These are phyloP conservation scores for Fusarium protoensiforme DNA, from an alignment of 2,329 filamentous ascomycete species.

Conservation along the genomic window DNA sequence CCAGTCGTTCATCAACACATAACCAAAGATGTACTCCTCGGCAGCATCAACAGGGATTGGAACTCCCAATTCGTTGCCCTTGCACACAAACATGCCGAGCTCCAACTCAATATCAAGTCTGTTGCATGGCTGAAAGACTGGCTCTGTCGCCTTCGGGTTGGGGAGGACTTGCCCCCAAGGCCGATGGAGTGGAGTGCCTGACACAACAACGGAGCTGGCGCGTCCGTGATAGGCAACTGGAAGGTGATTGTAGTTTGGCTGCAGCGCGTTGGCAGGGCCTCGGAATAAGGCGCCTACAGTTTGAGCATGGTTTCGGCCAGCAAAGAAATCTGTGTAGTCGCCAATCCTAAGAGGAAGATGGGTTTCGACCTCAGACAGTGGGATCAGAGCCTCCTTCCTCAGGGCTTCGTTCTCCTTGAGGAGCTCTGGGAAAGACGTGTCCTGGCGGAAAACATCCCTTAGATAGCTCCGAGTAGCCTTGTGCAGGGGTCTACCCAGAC, in stretches of 20 bases:
- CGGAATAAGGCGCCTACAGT: slow-evolving; percentile 76
- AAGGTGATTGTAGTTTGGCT: slow-evolving; percentile 84
- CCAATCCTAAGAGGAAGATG: slow-evolving; percentile 82
- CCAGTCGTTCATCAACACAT: slow-evolving; percentile 74
- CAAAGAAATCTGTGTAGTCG: slow-evolving; percentile 89
- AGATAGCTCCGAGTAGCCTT: slow-evolving; percentile 76
- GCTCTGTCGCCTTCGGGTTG: slow-evolving; percentile 55
- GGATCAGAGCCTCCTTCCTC: slow-evolving; percentile 44
- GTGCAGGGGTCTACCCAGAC: slow-evolving; percentile 73
- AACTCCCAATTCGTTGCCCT: slow-evolving; percentile 71
- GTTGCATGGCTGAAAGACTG: slow-evolving; percentile 68
- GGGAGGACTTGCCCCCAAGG: slow-evolving; percentile 78
- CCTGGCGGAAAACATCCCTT: slow-evolving; percentile 66
- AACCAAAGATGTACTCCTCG: slow-evolving; percentile 76
- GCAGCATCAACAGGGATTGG: slow-evolving; percentile 73
- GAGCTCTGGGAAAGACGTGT: slow-evolving; percentile 56
- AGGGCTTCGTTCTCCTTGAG: slow-evolving; percentile 50
- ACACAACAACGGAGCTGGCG: slow-evolving; percentile 79
- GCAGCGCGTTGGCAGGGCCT: slow-evolving; percentile 77
- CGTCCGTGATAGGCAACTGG: slow-evolving; percentile 86
- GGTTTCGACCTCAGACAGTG: slow-evolving; percentile 61
- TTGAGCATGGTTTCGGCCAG: slow-evolving; percentile 80
- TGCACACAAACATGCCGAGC: slow-evolving; percentile 78
- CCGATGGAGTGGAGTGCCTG: slow-evolving; percentile 76
- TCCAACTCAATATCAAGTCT: slow-evolving; percentile 82